These are phyloP conservation scores for Ensete ventricosum DNA, from an alignment of 176 grass and related monocot genomes.

Conservation along the genomic window DNA sequence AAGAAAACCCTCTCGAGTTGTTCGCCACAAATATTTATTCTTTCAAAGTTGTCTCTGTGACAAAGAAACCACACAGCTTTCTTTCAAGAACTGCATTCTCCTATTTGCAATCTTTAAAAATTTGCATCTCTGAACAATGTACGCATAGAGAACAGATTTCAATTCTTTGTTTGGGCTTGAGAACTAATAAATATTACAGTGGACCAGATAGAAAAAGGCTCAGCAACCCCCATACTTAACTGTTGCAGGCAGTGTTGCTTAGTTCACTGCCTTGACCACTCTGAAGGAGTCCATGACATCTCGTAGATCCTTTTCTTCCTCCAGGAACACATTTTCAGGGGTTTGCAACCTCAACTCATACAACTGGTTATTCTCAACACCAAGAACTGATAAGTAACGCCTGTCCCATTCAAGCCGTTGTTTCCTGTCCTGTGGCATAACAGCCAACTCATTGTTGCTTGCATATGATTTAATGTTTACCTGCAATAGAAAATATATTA, in stretches of 20 bases:
- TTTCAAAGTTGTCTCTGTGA: no score
- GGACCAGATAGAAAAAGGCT: no score
- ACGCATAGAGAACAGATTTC: neutral
- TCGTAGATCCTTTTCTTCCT: slow-evolving; percentile 66
- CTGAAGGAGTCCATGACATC: slow-evolving; percentile 80
- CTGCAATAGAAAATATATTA: slow-evolving; percentile 15
- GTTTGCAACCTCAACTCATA: slow-evolving; percentile 76
- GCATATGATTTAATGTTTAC: slow-evolving; percentile 96
- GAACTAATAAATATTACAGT: no score
- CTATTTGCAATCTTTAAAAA: neutral
- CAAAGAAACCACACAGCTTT: no score
- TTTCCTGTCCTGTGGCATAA: slow-evolving; percentile 80
- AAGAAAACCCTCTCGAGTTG: neutral
- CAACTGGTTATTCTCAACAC: slow-evolving; percentile 80
- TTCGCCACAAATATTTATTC: no score
- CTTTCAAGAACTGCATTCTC: no score
- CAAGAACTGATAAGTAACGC: slow-evolving; percentile 70
- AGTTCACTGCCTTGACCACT: slow-evolving; percentile 37
- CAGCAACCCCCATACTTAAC: no score
- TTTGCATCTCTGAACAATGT: neutral
- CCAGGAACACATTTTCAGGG: slow-evolving; percentile 56
- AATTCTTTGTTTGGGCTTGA: neutral
- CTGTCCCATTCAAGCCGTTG: slow-evolving; percentile 86
- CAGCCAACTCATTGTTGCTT: slow-evolving; percentile 83
- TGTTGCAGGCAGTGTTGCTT: no score